Evolutionary conservation across 352 stramenopile genomes (phyloP).

Genomic region (Phytopythium sindhum): DNA sequence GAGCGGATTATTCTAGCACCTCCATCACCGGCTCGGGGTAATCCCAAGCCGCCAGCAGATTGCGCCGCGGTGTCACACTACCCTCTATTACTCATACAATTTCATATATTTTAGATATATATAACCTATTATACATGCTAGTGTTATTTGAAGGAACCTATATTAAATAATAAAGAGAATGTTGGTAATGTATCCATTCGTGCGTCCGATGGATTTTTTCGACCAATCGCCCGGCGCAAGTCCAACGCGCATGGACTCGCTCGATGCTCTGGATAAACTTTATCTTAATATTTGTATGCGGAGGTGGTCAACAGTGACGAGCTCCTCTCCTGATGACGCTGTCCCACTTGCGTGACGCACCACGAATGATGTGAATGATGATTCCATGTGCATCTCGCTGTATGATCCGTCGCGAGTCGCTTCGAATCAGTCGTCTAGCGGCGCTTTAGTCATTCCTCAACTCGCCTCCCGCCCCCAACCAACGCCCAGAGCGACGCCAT

Average conservation of each 20-base stretch:
- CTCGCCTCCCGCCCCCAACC: neutral
- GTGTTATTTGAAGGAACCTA: neutral
- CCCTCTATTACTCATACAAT: neutral
- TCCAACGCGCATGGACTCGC: neutral
- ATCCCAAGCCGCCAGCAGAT: neutral
- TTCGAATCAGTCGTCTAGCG: neutral
- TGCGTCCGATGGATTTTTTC: slow-evolving; percentile 1
- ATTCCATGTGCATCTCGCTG: neutral
- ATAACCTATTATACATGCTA: no score
- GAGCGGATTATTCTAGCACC: neutral
- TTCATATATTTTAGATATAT: no score
- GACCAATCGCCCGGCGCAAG: slow-evolving; percentile 1
- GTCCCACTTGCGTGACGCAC: no score
- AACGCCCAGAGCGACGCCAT: neutral
- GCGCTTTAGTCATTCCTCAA: neutral
- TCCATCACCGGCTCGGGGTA: neutral
- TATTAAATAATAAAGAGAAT: no score
- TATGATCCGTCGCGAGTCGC: neutral
- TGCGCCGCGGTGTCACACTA: neutral
- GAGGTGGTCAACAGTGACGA: neutral
- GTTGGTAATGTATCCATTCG: slow-evolving; percentile 3
- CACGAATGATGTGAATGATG: neutral
- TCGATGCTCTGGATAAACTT: neutral
- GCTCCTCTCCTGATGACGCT: neutral
- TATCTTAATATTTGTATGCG: neutral